phyloP scores from a whole-genome alignment of 2,329 filamentous ascomycete species.

The Colletotrichum echinochloae region DNA sequence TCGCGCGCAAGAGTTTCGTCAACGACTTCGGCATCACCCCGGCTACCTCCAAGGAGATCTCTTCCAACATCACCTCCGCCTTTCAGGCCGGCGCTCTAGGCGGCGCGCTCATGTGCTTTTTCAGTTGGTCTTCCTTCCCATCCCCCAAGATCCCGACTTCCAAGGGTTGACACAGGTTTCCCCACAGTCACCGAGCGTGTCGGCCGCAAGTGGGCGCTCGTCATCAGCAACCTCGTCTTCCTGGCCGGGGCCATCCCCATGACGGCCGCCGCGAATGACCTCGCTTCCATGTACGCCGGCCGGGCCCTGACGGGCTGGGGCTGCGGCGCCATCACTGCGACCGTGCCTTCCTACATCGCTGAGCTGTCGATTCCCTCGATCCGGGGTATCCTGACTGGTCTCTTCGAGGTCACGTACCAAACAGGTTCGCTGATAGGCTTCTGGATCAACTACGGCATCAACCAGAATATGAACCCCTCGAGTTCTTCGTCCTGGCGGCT shows the following conservation, averaged over 20 bases:
- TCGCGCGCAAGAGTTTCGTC: constrained; percentile 61
- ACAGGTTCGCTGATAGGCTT: constrained; percentile 65
- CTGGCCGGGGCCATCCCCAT: constrained; percentile 59
- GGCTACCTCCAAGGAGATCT: constrained; percentile 48
- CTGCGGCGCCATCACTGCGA: constrained; percentile 67
- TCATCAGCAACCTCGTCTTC: constrained; percentile 58
- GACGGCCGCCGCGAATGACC: constrained; percentile 54
- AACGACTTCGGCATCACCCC: constrained; percentile 52
- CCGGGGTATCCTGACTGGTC: constrained; percentile 67
- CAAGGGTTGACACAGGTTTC: not conserved
- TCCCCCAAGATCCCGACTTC: no score
- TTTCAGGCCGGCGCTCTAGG: constrained; percentile 66
- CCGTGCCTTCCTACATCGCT: constrained; percentile 72
- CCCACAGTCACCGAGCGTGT: constrained; percentile 57
- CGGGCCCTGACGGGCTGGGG: constrained; percentile 69
- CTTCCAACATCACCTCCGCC: constrained; percentile 59
- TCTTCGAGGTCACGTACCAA: constrained; percentile 66
- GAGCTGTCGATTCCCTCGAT: constrained; percentile 70
- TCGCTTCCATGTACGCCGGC: constrained; percentile 62
- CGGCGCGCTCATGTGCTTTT: constrained; percentile 62
- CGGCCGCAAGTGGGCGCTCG: constrained; percentile 63
- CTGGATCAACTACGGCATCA: constrained; percentile 61
- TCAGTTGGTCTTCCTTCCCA: constrained; percentile 44
- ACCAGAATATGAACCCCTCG: constrained; percentile 51
- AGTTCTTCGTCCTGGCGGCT: constrained; percentile 58